phyloP scores from a whole-genome alignment of 257 asterid genomes.

The Rehmannia glutinosa region DNA sequence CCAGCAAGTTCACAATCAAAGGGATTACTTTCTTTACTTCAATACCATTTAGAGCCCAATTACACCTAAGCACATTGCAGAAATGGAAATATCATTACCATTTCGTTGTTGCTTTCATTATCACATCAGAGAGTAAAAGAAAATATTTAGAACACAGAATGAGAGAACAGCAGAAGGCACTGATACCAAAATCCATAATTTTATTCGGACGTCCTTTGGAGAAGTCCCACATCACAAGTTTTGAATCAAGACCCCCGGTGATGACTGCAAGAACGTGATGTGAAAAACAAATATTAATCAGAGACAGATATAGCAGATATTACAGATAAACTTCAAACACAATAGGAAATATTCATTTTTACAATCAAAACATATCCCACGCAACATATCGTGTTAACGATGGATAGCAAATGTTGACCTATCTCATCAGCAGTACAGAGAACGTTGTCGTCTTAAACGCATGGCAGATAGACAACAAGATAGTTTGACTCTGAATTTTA shows the following conservation, averaged over 20 bases:
- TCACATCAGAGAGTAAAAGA: not conserved
- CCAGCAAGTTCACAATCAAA: too few species aligned
- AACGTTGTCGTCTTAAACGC: not conserved
- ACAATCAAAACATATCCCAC: not conserved
- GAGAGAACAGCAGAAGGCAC: slow-evolving; percentile 17
- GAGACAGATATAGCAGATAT: not conserved
- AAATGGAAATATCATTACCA: too few species aligned
- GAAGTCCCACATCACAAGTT: slow-evolving; percentile 90
- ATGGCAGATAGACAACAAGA: too few species aligned
- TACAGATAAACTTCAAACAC: not conserved
- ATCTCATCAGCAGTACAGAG: not conserved
- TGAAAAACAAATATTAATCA: not conserved
- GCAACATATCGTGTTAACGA: not conserved
- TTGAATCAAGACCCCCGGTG: slow-evolving; percentile 95
- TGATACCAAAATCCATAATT: slow-evolving; percentile 75
- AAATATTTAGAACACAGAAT: not conserved
- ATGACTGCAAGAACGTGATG: slow-evolving; percentile 48
- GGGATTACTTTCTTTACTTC: too few species aligned
- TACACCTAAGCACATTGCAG: too few species aligned
- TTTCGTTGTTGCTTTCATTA: too few species aligned
- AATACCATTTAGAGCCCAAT: too few species aligned
- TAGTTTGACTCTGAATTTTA: not conserved
- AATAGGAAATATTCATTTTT: not conserved
- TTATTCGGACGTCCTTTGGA: slow-evolving; percentile 78
- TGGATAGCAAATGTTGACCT: too few species aligned